These are phyloP conservation scores for Coprinopsis strossmayeri DNA, from an alignment of 768 basidiomycete species.

Conservation along the genomic window DNA sequence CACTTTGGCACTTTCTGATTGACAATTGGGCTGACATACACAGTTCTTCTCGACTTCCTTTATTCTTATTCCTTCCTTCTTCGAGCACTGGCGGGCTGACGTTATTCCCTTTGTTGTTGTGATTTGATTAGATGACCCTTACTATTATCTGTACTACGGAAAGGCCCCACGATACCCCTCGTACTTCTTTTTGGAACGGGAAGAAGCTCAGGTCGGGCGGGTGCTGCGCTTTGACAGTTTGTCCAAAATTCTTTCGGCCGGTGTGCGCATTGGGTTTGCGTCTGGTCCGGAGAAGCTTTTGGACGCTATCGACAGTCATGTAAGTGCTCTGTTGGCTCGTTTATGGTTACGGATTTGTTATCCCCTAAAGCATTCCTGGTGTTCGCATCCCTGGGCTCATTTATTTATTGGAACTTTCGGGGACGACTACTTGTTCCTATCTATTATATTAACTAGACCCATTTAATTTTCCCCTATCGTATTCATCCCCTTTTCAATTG, in stretches of 20 bases:
- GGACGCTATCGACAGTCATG: slow-evolving; percentile 64
- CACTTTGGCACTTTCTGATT: not conserved
- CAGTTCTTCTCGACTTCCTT: not conserved
- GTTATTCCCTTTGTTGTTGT: not conserved
- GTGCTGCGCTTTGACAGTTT: slow-evolving; percentile 88
- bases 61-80: slow-evolving; percentile 2
- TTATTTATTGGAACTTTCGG: no score
- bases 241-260: slow-evolving; percentile 74
- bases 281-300: slow-evolving; percentile 67
- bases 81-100: slow-evolving; percentile 1
- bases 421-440: no score
- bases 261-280: slow-evolving; percentile 76
- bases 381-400: not conserved
- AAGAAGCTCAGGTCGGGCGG: slow-evolving; percentile 61
- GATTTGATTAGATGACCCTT: slow-evolving; percentile 86
- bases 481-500: no score
- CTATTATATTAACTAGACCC: no score
- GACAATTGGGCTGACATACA: not conserved
- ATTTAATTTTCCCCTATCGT: no score
- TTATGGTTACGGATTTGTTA: not conserved
- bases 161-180: slow-evolving; percentile 55
- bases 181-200: slow-evolving; percentile 76
- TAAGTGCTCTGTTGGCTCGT: slow-evolving; percentile 18
- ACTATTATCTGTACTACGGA: slow-evolving; percentile 74
- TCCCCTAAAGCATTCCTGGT: not conserved